Conservation (phyloP, 371 early-diverging fungal genomes). For the Haplosporangium sp. region DNA sequence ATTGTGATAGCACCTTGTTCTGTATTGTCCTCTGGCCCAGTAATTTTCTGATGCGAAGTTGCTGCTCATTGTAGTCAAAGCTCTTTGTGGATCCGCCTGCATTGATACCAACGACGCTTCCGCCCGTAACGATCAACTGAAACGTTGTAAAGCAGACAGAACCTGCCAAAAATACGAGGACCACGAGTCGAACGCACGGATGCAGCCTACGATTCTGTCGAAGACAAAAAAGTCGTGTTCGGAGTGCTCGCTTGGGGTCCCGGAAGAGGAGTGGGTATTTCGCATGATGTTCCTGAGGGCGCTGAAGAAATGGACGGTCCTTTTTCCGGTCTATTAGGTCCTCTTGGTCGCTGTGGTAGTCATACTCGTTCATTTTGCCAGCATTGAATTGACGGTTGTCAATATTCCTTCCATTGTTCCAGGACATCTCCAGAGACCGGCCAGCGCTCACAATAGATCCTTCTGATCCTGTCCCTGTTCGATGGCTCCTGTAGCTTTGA, state of each 20-base stretch:
- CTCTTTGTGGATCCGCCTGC: conserved; percentile 9
- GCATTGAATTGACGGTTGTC: not conserved
- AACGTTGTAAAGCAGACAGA: conserved; percentile 47
- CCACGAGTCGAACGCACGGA: conserved; percentile 28
- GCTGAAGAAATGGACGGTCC: conserved; percentile 3
- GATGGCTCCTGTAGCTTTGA: not conserved
- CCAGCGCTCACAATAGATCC: not conserved
- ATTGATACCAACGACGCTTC: conserved; percentile 1
- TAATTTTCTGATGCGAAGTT: conserved; percentile 15
- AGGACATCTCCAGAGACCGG: not conserved
- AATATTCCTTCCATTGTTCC: not conserved
- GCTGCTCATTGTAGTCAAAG: conserved; percentile 32
- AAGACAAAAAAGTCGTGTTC: conserved; percentile 30
- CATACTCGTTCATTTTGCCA: no score
- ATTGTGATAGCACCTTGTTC: conserved; percentile 10
- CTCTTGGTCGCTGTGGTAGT: conserved; percentile 2
- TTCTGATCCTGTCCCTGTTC: not conserved
- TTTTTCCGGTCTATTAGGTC: conserved; percentile 14
- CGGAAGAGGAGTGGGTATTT: conserved; percentile 14
- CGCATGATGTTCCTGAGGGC: not conserved
- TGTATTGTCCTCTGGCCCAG: conserved; percentile 1
- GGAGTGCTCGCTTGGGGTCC: conserved; percentile 20
- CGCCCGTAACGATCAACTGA: conserved; percentile 26
- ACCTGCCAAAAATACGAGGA: conserved; percentile 24
- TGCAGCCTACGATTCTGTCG: conserved; percentile 41